Evolutionary conservation across 1,284 basidiomycete species (phyloP).

Genomic region (Sporisorium reilianum): DNA sequence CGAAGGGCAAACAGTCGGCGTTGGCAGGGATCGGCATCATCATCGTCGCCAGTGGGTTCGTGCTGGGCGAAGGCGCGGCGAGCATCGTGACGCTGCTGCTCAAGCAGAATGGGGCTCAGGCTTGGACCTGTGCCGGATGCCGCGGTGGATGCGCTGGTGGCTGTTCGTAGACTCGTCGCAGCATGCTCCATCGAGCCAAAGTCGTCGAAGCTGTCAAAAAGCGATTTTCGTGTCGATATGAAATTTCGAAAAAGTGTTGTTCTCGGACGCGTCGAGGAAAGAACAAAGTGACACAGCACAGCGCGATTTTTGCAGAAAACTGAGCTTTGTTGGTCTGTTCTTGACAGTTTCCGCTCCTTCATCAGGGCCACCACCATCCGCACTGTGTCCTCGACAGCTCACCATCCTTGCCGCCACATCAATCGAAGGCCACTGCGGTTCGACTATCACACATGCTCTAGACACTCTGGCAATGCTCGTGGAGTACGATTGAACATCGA

Average conservation of each 20-base stretch:
- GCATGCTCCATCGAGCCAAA: neutral
- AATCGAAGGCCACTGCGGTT: neutral
- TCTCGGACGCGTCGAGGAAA: constrained; percentile 21
- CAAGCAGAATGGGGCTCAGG: constrained; percentile 78
- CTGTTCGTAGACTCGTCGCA: constrained; percentile 56
- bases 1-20: constrained; percentile 5
- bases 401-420: neutral
- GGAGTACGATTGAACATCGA: neutral
- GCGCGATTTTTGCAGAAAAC: constrained; percentile 5
- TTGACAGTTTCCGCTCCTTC: constrained; percentile 7
- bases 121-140: constrained; percentile 86
- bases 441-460: constrained; percentile 18
- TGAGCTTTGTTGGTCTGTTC: no score
- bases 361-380: neutral
- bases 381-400: neutral
- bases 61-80: constrained; percentile 88
- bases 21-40: constrained; percentile 79
- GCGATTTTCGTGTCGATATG: neutral
- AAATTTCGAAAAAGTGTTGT: constrained; percentile 27
- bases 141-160: constrained; percentile 79
- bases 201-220: neutral
- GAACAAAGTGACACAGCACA: constrained; percentile 11
- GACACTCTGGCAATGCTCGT: constrained; percentile 1
- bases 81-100: constrained; percentile 84
- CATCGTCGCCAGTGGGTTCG: constrained; percentile 92